Evolutionary conservation across 768 basidiomycete species (phyloP), one percentile per base, ranked within the genome.

Genomic region (Udeniomyces megalosporus): DNA sequence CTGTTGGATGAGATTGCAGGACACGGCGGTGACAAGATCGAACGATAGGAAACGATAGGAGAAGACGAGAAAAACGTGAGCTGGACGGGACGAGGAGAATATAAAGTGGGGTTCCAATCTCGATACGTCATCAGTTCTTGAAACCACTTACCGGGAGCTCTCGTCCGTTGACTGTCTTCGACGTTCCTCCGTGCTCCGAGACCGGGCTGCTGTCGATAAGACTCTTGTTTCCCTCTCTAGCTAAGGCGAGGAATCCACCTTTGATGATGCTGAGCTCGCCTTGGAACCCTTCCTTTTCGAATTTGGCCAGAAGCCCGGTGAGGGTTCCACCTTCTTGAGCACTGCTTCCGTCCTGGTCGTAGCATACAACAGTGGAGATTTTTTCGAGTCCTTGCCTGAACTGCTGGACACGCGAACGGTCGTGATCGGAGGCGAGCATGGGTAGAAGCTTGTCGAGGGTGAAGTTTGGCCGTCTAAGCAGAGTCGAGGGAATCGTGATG

Each of bases 401-500:
- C 17, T 49, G 47, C 54, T 56, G 59, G n/a, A 56, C 20, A 2
- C 35, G 22, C 26, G 32, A 32, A 17, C 53, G 45, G 45, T 64
- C 66, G 47, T 34, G 12, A 22, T 55, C 78, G 11, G 77, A 69
- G 45, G 73, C 64, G n/a, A 97, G 79, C 84, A 92, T 91, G 29
- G 81, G 81, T 7, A 80, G 76, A 29, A 97, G 79, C 46, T 83
- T 83, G 46, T 81, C 77, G 10, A 93, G 79, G 29, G 86, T 84
- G 76, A 90, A 93, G 3, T 84, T 78, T 1, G 90, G 90, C 0
- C 92, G 83, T 66, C 89, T 90, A 71, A 97, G 83, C 24, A 96
- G 83, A 0, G 91, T 96, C 2, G 92, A 90, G 1, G 93, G 92
- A 5, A 95, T 86, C 51, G 86, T 87, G 66, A 97, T 80, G 52